Evolutionary conservation across 2,329 filamentous ascomycete genomes (phyloP).

Genomic region (Pseudofabraea citricarpa): DNA sequence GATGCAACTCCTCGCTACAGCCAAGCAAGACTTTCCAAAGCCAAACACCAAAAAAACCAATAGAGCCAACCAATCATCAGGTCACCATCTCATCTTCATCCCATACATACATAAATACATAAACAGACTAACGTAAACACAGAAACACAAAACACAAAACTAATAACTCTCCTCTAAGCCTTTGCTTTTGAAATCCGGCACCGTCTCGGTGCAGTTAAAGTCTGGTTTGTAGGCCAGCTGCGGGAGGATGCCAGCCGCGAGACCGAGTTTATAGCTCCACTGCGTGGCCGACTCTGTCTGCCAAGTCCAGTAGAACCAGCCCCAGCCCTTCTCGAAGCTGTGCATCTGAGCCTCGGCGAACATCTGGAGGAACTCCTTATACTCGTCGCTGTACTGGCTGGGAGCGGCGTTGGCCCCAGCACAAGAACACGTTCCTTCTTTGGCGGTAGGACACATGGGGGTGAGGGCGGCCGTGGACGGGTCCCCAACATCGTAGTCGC

Average conservation of each 20-base stretch:
- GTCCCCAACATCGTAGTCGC: slow-evolving; percentile 71
- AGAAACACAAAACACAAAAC: no score
- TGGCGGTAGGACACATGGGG: slow-evolving; percentile 70
- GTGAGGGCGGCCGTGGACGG: slow-evolving; percentile 48
- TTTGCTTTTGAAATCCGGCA: slow-evolving; percentile 46
- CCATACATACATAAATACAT: no score
- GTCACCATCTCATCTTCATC: no score
- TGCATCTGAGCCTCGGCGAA: slow-evolving; percentile 97
- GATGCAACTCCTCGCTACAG: no score
- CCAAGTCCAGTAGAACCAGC: slow-evolving; percentile 99
- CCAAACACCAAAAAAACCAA: no score
- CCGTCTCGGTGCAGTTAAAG: slow-evolving; percentile 59
- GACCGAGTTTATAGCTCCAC: slow-evolving; percentile 86
- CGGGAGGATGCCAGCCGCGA: slow-evolving; percentile 76
- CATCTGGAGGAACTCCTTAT: slow-evolving; percentile 81
- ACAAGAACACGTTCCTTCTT: slow-evolving; percentile 66
- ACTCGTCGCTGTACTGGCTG: slow-evolving; percentile 59
- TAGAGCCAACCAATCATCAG: no score
- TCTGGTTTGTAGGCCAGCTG: slow-evolving; percentile 62
- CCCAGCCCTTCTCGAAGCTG: slow-evolving; percentile 87
- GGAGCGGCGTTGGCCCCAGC: slow-evolving; percentile 70
- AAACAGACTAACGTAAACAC: no score
- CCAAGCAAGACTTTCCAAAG: no score
- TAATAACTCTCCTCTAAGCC: slow-evolving; percentile 47
- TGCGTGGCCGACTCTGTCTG: slow-evolving; percentile 79